Evolutionary conservation across 2,329 filamentous ascomycete species (phyloP), one percentile per base, ranked within the genome.

Genomic region (Trematosphaeria pertusa): DNA sequence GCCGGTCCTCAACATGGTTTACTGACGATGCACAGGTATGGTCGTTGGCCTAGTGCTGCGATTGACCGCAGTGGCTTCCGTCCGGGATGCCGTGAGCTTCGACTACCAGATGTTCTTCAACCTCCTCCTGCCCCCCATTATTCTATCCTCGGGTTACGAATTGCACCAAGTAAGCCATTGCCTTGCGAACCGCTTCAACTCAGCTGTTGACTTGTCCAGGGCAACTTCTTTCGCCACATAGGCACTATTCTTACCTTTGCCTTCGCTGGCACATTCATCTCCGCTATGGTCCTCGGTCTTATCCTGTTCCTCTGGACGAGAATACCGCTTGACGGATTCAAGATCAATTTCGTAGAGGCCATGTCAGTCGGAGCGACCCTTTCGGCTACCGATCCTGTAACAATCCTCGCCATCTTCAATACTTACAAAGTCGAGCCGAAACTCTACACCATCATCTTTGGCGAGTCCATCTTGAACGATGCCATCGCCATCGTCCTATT

Each of bases 31-130:
- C 48, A 45, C 54, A 95, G 93, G 93, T 64, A 97, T 97, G 94
- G 87, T 91, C 48, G 91, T 99, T 50, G 94, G 94, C 5, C 79
- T 99, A 62, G 83, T 96, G 49, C 85, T 99, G 48, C 85, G 94
- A 65, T 78, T 97, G 54, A 89, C 86, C 33, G 87, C 88, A 41
- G 87, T 88, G 57, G 87, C 90, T 53, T 90, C 88, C 54, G 91
- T 99, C 62, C 87, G 92, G 71, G 89, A 89, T 69, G 86, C 90
- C 56, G 91, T 99, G 67, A 96, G 88, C 73, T 99, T 99, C 79
- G 89, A 97, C 77, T 97, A 97, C 72, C 92, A 97, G 70, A 96
- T 97, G 79, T 99, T 99, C 81, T 99, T 99, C 81, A 99, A 99
- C 73, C 84, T 99, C 35, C 84, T 99, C 10, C 88, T 99, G n/a